These are phyloP conservation scores for Nicotiana otophora DNA, from an alignment of 257 asterid species.

Conservation along the genomic window DNA sequence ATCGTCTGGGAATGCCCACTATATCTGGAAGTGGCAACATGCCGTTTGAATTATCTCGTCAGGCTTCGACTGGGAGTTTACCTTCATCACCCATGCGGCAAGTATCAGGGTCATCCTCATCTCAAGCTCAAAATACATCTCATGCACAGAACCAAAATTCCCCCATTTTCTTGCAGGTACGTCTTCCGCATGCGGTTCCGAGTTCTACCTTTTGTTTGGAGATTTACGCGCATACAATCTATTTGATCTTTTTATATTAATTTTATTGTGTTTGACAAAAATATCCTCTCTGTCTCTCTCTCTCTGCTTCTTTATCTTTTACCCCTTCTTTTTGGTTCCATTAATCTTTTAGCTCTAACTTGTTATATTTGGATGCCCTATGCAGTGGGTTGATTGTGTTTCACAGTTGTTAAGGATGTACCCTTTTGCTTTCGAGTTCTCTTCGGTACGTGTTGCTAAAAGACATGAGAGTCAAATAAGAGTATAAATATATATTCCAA, in stretches of 20 bases:
- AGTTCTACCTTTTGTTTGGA: not conserved
- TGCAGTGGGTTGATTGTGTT: constrained; percentile 95
- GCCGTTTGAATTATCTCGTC: constrained; percentile 68
- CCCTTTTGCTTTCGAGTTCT: constrained; percentile 93
- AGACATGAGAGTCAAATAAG: constrained; percentile 10
- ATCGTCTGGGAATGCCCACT: constrained; percentile 81
- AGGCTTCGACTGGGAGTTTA: constrained; percentile 65
- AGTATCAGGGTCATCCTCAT: constrained; percentile 46
- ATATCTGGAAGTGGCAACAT: constrained; percentile 59
- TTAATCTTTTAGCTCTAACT: constrained; percentile 2
- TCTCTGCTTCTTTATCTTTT: not conserved
- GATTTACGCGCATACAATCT: not conserved
- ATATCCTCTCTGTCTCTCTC: not conserved
- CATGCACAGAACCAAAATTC: constrained; percentile 82
- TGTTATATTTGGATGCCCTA: not conserved
- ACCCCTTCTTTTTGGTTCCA: not conserved
- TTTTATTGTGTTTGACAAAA: not conserved
- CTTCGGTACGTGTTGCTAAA: constrained; percentile 61
- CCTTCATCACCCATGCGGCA: constrained; percentile 75
- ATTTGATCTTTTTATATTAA: not conserved
- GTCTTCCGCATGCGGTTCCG: not conserved
- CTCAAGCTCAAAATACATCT: constrained; percentile 60
- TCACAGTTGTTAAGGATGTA: constrained; percentile 86
- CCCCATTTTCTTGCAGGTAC: constrained; percentile 93
- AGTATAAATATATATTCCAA: not conserved